Percentiles rank a stretch among this genome's conserved stretches.
Evolutionary conservation across 2,329 filamentous ascomycete genomes (phyloP).

Genomic region (Penicillium sclerotiorum): DNA sequence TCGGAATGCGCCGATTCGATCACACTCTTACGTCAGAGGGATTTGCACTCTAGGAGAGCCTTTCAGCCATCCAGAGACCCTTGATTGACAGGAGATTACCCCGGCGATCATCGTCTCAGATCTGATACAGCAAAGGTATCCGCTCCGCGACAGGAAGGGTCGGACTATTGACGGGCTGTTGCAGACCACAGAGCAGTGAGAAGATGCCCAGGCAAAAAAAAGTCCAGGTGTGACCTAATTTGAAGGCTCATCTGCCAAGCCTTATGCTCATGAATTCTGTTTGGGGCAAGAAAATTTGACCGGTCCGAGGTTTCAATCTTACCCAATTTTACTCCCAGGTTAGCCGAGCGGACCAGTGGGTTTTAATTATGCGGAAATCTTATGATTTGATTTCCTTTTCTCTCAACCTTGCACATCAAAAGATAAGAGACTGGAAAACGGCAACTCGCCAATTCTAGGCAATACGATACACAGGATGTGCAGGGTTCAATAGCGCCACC

Average conservation of each 20-base stretch:
- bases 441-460: too few species aligned
- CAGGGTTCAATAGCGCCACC: conserved; percentile 12
- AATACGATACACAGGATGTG: not conserved
- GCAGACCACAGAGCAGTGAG: not conserved
- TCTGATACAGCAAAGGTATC: conserved; percentile 9
- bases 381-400: too few species aligned
- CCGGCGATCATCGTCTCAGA: conserved; percentile 16
- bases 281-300: too few species aligned
- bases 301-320: too few species aligned
- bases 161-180: not conserved
- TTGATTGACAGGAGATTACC: conserved; percentile 17
- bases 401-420: too few species aligned
- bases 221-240: conserved; percentile 5
- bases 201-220: too few species aligned
- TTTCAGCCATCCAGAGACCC: not conserved
- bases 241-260: not conserved
- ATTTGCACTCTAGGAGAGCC: conserved; percentile 1
- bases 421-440: too few species aligned
- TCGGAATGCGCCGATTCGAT: conserved; percentile 19
- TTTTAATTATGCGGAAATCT: too few species aligned
- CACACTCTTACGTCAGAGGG: conserved; percentile 15
- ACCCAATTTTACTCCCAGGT: too few species aligned
- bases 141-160: not conserved
- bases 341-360: too few species aligned
- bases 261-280: too few species aligned